Percentiles rank a stretch among this genome's conserved stretches.
phyloP scores from a whole-genome alignment of 1,284 basidiomycete genomes.

The Cystobasidium slooffiae region DNA sequence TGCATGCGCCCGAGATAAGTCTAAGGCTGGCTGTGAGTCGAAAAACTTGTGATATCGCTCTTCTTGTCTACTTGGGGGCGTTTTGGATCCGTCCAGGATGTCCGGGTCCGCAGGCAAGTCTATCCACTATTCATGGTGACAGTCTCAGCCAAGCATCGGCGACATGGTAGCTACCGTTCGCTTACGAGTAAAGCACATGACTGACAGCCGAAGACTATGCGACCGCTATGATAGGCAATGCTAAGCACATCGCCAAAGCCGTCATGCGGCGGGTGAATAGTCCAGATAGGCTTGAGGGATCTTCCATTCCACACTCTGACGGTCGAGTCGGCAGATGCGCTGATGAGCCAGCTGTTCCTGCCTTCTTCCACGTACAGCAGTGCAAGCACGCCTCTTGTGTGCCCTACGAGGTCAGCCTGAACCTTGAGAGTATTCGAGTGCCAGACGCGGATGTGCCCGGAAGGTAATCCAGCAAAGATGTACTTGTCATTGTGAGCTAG shows the following conservation, averaged over 20 bases:
- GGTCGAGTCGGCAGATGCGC: constrained; percentile 51
- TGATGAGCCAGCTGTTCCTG: constrained; percentile 39
- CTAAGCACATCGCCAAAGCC: constrained; percentile 90
- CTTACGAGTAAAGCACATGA: constrained; percentile 73
- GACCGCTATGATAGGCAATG: constrained; percentile 69
- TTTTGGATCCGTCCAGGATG: constrained; percentile 21
- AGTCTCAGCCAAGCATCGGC: too few species aligned
- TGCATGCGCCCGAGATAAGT: constrained; percentile 42
- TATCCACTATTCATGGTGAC: constrained; percentile 61
- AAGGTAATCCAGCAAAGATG: constrained; percentile 33
- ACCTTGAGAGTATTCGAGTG: constrained; percentile 7
- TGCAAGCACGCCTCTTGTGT: constrained; percentile 20
- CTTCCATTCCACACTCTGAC: constrained; percentile 80
- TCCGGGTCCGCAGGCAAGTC: constrained; percentile 18
- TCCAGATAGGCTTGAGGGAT: constrained; percentile 71
- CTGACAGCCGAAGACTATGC: constrained; percentile 31
- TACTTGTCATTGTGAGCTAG: constrained; percentile 24
- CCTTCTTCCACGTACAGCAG: constrained; percentile 27
- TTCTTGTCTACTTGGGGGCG: constrained; percentile 27
- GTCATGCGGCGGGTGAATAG: constrained; percentile 81
- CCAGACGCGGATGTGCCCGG: constrained; percentile 26
- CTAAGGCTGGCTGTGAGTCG: constrained; percentile 48
- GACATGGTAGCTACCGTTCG: constrained; percentile 56
- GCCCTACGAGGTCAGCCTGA: constrained; percentile 25
- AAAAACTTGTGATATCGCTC: constrained; percentile 51